A percentile compares a stretch with the other conserved stretches of the same genome.
phyloP scores from a whole-genome alignment of 2,329 filamentous ascomycete genomes.

The Aspergillus tanneri region DNA sequence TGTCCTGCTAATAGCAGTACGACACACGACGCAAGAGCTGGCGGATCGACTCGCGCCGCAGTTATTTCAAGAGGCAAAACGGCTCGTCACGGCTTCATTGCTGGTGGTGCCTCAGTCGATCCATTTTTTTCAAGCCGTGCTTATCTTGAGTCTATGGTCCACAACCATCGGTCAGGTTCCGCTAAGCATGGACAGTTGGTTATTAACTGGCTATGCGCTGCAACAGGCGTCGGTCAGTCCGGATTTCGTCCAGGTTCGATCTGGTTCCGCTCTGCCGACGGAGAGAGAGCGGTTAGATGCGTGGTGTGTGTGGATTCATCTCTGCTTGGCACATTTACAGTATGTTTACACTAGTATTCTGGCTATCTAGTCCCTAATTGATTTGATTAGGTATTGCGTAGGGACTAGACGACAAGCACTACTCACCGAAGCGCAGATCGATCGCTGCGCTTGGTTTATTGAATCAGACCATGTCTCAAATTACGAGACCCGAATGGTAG shows the following conservation, averaged over 20 bases:
- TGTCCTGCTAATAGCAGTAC: slow-evolving; percentile 44
- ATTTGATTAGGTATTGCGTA: slow-evolving; percentile 37
- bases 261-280: slow-evolving; percentile 2
- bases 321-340: slow-evolving; percentile 48
- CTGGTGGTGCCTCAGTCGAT: slow-evolving; percentile 41
- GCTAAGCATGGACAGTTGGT: slow-evolving; percentile 48
- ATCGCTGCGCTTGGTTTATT: slow-evolving; percentile 39
- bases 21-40: slow-evolving; percentile 42
- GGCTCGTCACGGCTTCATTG: slow-evolving; percentile 27
- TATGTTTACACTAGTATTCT: neutral
- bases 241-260: slow-evolving; percentile 28
- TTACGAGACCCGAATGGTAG: slow-evolving; percentile 49
- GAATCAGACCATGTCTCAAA: slow-evolving; percentile 43
- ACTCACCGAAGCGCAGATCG: slow-evolving; percentile 39
- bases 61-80: slow-evolving; percentile 38
- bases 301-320: slow-evolving; percentile 46
- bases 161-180: slow-evolving; percentile 48
- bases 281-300: slow-evolving; percentile 28
- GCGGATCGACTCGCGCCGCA: slow-evolving; percentile 39
- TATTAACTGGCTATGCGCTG: slow-evolving; percentile 46
- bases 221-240: slow-evolving; percentile 43
- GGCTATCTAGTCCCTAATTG: neutral
- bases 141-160: slow-evolving; percentile 49
- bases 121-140: slow-evolving; percentile 46
- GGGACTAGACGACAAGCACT: slow-evolving; percentile 43